These are phyloP conservation scores for Taxillus chinensis DNA, from an alignment of 164 flowering plant species.

Conservation along the genomic window DNA sequence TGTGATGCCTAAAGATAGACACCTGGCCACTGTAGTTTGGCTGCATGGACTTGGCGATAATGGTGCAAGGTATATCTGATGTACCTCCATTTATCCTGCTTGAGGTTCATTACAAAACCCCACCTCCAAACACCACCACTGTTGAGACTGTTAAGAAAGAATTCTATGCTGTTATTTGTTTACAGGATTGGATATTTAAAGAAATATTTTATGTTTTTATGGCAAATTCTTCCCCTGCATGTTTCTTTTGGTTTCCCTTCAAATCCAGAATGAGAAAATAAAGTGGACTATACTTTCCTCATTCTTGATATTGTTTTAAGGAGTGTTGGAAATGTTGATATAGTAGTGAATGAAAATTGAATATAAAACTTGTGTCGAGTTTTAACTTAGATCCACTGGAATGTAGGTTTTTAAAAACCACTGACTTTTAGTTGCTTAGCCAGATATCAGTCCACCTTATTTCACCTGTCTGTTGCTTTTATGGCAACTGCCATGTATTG, in stretches of 20 bases:
- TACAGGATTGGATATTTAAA: not conserved
- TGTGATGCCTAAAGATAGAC: conserved; percentile 4
- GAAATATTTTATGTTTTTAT: not conserved
- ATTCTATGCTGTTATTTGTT: too few species aligned
- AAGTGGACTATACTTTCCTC: too few species aligned
- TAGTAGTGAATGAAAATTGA: too few species aligned
- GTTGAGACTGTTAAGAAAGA: too few species aligned
- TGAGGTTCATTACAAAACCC: not conserved
- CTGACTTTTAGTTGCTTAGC: too few species aligned
- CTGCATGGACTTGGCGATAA: conserved; percentile 7
- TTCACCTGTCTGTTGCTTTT: too few species aligned
- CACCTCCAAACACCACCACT: too few species aligned
- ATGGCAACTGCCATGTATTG: too few species aligned
- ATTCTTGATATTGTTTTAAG: too few species aligned
- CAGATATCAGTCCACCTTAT: too few species aligned
- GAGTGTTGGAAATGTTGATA: too few species aligned
- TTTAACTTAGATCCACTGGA: not conserved
- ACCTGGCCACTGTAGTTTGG: conserved; percentile 6
- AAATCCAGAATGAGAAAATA: not conserved
- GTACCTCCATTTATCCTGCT: not conserved
- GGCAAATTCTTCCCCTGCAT: not conserved
- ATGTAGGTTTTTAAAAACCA: not conserved
- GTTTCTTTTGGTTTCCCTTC: not conserved
- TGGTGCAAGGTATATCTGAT: not conserved
- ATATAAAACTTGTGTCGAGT: not conserved